Evolutionary conservation across 192 early-diverging fungal genomes (phyloP).

Genomic region (Podila epicladia): DNA sequence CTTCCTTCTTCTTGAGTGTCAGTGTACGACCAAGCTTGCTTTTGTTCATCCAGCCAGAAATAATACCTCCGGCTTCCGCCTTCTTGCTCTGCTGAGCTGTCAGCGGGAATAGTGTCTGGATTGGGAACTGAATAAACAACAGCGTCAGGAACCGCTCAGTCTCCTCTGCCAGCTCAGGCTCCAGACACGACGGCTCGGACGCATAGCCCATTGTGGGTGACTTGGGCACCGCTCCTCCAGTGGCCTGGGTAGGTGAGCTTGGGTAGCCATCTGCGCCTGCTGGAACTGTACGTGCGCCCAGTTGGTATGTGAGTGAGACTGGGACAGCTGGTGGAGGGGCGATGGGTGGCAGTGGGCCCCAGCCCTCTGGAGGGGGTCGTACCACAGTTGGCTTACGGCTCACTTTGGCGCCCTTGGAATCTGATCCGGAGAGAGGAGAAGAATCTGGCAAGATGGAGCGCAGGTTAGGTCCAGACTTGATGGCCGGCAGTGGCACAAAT

Average conservation of each 20-base stretch:
- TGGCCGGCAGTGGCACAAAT: slow-evolving; percentile 40
- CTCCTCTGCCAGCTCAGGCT: slow-evolving; percentile 47
- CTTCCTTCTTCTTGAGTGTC: slow-evolving; percentile 34
- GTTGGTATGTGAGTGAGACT: slow-evolving; percentile 37
- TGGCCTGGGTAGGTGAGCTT: slow-evolving; percentile 4
- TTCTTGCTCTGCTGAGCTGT: slow-evolving; percentile 21
- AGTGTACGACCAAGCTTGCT: slow-evolving; percentile 37
- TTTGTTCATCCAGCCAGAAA: slow-evolving; percentile 41
- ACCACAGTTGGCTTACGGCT: slow-evolving; percentile 44
- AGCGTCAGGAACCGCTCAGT: slow-evolving; percentile 49
- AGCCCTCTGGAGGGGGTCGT: slow-evolving; percentile 43
- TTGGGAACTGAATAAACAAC: slow-evolving; percentile 44
- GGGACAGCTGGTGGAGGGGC: slow-evolving; percentile 47
- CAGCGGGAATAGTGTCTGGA: slow-evolving; percentile 45
- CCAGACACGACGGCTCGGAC: slow-evolving; percentile 40
- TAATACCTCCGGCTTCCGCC: slow-evolving; percentile 17
- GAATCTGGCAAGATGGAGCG: slow-evolving; percentile 31
- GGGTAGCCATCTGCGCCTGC: neutral
- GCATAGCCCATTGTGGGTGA: slow-evolving; percentile 13
- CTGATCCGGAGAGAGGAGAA: slow-evolving; percentile 36
- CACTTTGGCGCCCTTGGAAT: slow-evolving; percentile 26
- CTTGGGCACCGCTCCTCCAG: slow-evolving; percentile 16
- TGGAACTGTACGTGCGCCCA: slow-evolving; percentile 32
- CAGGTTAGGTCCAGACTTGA: slow-evolving; percentile 48
- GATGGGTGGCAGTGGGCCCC: slow-evolving; percentile 47